Base-by-base conservation (phyloP, 371 early-diverging fungal genomes). In the Massospora cicadina region DNA sequence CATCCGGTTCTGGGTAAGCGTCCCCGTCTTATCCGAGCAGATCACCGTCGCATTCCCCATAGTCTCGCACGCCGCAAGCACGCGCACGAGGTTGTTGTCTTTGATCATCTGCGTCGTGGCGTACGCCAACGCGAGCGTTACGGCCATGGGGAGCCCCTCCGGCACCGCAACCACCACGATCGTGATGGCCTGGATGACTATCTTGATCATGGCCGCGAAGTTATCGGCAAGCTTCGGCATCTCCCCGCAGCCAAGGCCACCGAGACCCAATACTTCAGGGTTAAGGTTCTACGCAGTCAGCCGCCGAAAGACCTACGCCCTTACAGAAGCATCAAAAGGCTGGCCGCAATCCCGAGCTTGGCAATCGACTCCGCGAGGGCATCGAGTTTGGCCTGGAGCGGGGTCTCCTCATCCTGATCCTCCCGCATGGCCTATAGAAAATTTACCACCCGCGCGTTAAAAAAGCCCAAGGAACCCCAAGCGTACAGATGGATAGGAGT, bases 1-100 rank as follows among this genome's bases (percentile, higher is more conserved):
- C 93, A 94, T 92, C 27, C 79, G 78, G 75, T 95, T 93, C 65
- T 88, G 86, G 0, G 92, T 93, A 25, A 93, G 72, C 1, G 92
- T 93, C 23, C 93, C 93, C 3, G 92, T 91, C 71, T 92, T 91
- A 72, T 95, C 93, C 12, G 88, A 86, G 71, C 93, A 92, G 33
- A 95, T 79, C 3, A 88, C 88, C 3, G 93, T 93, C 0, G 93
- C 92, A 68, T 85, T 87, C 2, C 92, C 91, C 93, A 93, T 93
- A 32, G 90, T 91, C 74, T 95, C 95, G 69, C 95, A 94, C 3
- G 95, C 88, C 33, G 85, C 79, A 26, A 95, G 72, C 23, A 88
- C 80, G 25, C 93, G 81, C 5, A 95, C 95, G 29, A 95, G 73
- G 70, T 90, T 92, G 69, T 91, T 90, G 69, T 95, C 92, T 67